Conservation (phyloP, 768 basidiomycete genomes). For the Boletus reticuloceps region DNA sequence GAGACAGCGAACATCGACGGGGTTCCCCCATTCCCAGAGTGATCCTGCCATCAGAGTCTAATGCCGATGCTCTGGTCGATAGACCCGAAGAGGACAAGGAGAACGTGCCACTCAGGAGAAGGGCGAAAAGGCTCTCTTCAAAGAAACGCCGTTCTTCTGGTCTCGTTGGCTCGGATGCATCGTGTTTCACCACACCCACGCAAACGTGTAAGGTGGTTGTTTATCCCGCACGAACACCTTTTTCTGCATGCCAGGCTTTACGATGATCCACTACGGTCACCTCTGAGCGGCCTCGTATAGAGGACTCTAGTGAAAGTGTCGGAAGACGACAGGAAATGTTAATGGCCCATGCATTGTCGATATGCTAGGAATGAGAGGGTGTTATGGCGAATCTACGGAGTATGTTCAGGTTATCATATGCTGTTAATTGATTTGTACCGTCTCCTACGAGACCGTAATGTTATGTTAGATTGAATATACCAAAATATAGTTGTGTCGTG, state of each 20-base stretch:
- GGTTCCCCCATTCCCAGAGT: background rate
- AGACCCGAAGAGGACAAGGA: slow-evolving; percentile 52
- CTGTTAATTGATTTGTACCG: slow-evolving; percentile 32
- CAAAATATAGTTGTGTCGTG: background rate
- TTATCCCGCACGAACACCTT: slow-evolving; percentile 13
- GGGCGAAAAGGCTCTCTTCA: slow-evolving; percentile 38
- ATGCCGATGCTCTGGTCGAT: background rate
- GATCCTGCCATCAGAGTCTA: background rate
- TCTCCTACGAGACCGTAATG: slow-evolving; percentile 27
- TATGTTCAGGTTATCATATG: slow-evolving; percentile 28
- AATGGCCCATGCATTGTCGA: slow-evolving; percentile 4
- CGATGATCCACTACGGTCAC: slow-evolving; percentile 13
- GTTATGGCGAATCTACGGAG: slow-evolving; percentile 14
- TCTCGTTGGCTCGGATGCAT: background rate
- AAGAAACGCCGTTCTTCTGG: slow-evolving; percentile 20
- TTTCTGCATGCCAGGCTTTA: slow-evolving; percentile 13
- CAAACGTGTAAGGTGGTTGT: slow-evolving; percentile 9
- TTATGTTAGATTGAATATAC: slow-evolving; percentile 23
- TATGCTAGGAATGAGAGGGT: background rate
- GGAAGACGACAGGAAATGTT: background rate
- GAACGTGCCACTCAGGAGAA: slow-evolving; percentile 51
- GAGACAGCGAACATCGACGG: slow-evolving; percentile 35
- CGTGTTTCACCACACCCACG: background rate
- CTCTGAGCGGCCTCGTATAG: background rate
- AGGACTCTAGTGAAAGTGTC: background rate